Conservation (phyloP, 2,329 filamentous ascomycete species). For the Colletotrichum tofieldiae region DNA sequence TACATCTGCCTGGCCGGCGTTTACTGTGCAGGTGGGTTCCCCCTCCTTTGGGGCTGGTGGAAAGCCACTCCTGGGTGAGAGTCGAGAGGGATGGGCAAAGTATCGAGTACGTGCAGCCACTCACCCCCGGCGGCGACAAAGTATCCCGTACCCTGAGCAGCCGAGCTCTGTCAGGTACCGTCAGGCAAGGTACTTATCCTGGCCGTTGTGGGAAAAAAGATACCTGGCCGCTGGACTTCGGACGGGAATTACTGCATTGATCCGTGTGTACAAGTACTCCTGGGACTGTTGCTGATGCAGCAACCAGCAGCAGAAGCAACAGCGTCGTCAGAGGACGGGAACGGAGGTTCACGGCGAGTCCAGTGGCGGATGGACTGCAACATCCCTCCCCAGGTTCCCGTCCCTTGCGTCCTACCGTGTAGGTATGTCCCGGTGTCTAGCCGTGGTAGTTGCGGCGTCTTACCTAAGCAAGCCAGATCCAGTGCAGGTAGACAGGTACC, state of each 20-base stretch:
- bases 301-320: background rate
- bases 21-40: constrained; percentile 1
- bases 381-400: background rate
- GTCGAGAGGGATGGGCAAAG: constrained; percentile 3
- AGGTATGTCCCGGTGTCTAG: background rate
- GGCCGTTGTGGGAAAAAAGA: background rate
- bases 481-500: background rate
- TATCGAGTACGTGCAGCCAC: background rate
- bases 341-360: background rate
- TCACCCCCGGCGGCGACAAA: background rate
- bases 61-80: constrained; percentile 9
- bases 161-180: constrained; percentile 19
- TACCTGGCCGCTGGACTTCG: background rate
- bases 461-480: constrained; percentile 7
- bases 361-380: background rate
- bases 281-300: background rate
- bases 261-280: background rate
- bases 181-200: background rate
- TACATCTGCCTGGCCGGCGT: background rate
- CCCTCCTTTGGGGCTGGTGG: constrained; percentile 2
- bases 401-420: background rate
- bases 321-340: background rate
- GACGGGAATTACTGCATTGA: background rate
- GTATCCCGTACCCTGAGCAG: background rate
- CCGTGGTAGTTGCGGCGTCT: background rate